Evolutionary conservation across 2,329 filamentous ascomycete species (phyloP), one percentile per base, ranked within the genome.

Genomic region (Coleophoma cylindrospora): DNA sequence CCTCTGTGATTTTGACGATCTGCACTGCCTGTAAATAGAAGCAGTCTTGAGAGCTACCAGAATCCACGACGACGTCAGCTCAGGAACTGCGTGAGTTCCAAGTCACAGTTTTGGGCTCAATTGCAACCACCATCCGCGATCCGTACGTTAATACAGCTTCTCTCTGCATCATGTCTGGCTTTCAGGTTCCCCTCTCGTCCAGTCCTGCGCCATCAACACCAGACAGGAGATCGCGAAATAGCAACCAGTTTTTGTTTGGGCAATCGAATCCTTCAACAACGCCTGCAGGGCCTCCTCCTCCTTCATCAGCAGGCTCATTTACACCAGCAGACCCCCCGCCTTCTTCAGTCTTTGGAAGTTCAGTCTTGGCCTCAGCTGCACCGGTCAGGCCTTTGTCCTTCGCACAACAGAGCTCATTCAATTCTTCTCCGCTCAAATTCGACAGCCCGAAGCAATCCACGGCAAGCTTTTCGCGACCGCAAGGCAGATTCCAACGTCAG

Each of bases 291-390:
- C 73, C 70, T 51, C 79, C 79, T 10, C 27, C 27, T 1, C 78
- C 77, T 22, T 76, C 75, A 33, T 71, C 69, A 51, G 66, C 69
- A 22, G 64, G 65, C 54, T 81, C 78, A n/a, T 80, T 79, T 48
- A 81, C 79, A 19, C 79, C 79, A 33, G 70, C 73, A 50, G 79
- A 75, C 3, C 71, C 70, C 40, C 77, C 77, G 43, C 75, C 77
- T 27, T 73, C 74, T 7, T 70, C 70, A 40, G 58, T 75, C 17
- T 75, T 79, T 56, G 74, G 74, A 47, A 76, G 72, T 63, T 78
- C 79, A 14, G 72, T 73, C 53, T 64, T 74, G 50, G 68, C 66
- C 22, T 61, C 53, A 14, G 47, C 48, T 27, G 55, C 45, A 40
- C 53, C 60, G 21, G 48, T 59, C 9, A 62, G 62, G 41, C 60